phyloP scores from a whole-genome alignment of 352 stramenopile genomes.

The Pythium scleroteichum region DNA sequence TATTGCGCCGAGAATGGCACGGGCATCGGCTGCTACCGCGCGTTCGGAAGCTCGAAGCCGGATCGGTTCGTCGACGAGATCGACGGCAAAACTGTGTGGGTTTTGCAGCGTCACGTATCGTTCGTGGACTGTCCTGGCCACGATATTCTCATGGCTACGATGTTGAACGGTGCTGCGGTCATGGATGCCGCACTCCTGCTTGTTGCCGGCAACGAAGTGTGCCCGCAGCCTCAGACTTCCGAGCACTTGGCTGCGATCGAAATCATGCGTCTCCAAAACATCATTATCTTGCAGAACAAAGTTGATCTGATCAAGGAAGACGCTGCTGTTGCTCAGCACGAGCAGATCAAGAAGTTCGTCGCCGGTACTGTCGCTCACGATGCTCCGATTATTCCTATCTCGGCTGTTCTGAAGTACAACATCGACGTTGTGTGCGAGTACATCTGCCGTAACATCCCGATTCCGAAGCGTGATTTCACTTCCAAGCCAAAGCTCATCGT shows the following conservation, averaged over 20 bases:
- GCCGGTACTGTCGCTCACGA: conserved; percentile 92
- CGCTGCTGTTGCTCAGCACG: conserved; percentile 96
- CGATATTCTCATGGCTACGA: conserved; percentile 99
- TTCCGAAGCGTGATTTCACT: conserved; percentile 98
- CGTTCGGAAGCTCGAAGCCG: conserved; percentile 86
- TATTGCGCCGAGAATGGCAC: conserved; percentile 90
- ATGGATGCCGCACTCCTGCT: conserved; percentile 99
- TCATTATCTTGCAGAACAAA: conserved; percentile 99
- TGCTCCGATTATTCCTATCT: conserved; percentile 99
- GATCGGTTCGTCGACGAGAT: conserved; percentile 85
- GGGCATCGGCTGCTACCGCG: conserved; percentile 87
- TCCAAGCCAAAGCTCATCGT: conserved; percentile 98
- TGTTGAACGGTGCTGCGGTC: conserved; percentile 99
- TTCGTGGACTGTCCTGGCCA: conserved; percentile 99
- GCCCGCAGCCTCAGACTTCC: conserved; percentile 99
- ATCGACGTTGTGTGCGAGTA: conserved; percentile 99
- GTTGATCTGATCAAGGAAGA: conserved; percentile 99
- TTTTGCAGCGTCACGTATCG: conserved; percentile 96
- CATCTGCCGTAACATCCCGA: conserved; percentile 98
- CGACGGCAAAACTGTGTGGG: conserved; percentile 90
- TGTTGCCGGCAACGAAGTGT: conserved; percentile 98
- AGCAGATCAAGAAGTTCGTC: conserved; percentile 95
- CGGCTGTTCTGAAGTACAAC: conserved; percentile 99
- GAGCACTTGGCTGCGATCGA: conserved; percentile 99
- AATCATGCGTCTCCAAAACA: conserved; percentile 99